Percentiles rank a stretch among this genome's conserved stretches.
Evolutionary conservation across 2,329 filamentous ascomycete genomes (phyloP).

Genomic region (Boeremia exigua): DNA sequence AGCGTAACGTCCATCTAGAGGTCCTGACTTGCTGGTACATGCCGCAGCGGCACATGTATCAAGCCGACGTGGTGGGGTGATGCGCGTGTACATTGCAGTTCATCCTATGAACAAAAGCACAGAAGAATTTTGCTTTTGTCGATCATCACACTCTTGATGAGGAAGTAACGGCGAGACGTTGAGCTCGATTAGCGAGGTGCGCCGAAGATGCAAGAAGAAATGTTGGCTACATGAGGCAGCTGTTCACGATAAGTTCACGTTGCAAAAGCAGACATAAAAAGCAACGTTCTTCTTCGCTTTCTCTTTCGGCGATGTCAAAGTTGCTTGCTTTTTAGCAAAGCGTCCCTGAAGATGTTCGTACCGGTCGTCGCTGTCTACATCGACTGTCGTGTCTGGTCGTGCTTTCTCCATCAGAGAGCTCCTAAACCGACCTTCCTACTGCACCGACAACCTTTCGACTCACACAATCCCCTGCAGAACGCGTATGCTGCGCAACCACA

Average conservation of each 20-base stretch:
- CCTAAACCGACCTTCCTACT: neutral
- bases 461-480: slow-evolving; percentile 2
- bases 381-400: neutral
- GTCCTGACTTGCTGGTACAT: too few species aligned
- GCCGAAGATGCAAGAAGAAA: neutral
- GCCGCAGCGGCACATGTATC: too few species aligned
- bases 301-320: neutral
- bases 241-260: slow-evolving; percentile 1
- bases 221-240: neutral
- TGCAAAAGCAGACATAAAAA: slow-evolving; percentile 3
- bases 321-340: neutral
- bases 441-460: neutral
- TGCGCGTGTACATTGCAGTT: neutral
- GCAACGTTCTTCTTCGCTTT: neutral
- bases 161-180: slow-evolving; percentile 1
- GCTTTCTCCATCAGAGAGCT: neutral
- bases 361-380: neutral
- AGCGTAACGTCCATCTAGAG: too few species aligned
- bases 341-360: neutral
- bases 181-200: slow-evolving; percentile 5
- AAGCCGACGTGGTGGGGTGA: too few species aligned
- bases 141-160: neutral
- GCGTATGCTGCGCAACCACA: slow-evolving; percentile 14
- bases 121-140: neutral
- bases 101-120: neutral